Evolutionary conservation across 2,329 filamentous ascomycete genomes (phyloP), one percentile per base, ranked within the genome.

Genomic region (Iodosphaeria phyllophila): DNA sequence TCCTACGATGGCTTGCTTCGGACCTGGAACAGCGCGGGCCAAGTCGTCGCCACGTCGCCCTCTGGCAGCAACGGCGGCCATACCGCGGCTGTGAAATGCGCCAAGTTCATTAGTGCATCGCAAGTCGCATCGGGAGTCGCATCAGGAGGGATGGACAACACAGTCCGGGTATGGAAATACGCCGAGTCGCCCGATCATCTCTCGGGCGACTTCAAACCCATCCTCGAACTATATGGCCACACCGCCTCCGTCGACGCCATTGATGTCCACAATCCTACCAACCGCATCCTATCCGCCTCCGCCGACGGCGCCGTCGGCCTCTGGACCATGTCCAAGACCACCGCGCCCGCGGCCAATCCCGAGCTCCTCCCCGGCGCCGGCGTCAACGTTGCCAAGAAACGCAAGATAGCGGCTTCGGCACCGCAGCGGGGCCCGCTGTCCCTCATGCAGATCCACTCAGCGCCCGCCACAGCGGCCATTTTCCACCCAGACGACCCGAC

Each of bases 101-200:
- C 76, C 16, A 80, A 73, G 40, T 95, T 89, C 56, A 49, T 93
- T 23, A 77, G 77, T 3, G 61, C 74, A 4, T 70, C 64, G 26
- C 74, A 83, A 48, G 59, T 95, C 39, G 84, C 73, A 4, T 70
- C 64, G 26, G 74, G 83, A 48, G 59, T 95, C 39, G 84, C 73
- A 4, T 92, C 84, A 2, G 73, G 77, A 1, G 76, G 82, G 9
- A 58, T 91, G 34, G 89, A 95, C 51, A 68, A 80, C 31, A 84
- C 79, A 3, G 64, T 98, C 20, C 67, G 84, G 22, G 53, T 95
- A 35, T 98, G 86, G 84, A 83, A 84, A 46, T 92, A 91, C 51
- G 56, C 60, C 22, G 78, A 89, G 39, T 54, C 59, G 7, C 57
- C 62, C 9, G 64, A 67, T 41, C 56, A 64, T 15, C 60, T 69